Evolutionary conservation across 331 rosid species (phyloP).

Genomic region (Stylosanthes scabra): DNA sequence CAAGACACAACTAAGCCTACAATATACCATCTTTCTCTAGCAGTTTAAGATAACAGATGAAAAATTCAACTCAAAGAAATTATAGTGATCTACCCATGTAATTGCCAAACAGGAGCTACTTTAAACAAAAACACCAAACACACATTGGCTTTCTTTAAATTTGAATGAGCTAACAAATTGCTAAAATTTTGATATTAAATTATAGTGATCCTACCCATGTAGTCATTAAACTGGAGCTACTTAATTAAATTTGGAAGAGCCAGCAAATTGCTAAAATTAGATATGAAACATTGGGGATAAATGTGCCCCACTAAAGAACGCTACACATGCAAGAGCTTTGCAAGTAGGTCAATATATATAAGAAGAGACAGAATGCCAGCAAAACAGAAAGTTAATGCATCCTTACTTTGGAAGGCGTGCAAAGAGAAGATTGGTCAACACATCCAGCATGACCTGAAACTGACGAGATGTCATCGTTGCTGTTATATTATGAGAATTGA

Average conservation of each 20-base stretch:
- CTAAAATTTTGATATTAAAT: slow-evolving; percentile 7
- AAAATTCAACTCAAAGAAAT: slow-evolving; percentile 21
- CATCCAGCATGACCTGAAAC: slow-evolving; percentile 96
- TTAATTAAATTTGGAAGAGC: slow-evolving; percentile 11
- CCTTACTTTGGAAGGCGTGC: slow-evolving; percentile 94
- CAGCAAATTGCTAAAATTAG: slow-evolving; percentile 5
- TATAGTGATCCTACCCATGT: too few species aligned
- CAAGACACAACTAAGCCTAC: slow-evolving; percentile 21
- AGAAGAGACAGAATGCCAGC: slow-evolving; percentile 12
- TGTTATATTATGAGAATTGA: slow-evolving; percentile 84
- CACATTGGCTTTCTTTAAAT: neutral
- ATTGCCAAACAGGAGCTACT: slow-evolving; percentile 17
- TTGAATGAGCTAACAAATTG: slow-evolving; percentile 16
- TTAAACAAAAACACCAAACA: neutral
- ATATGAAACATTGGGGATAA: slow-evolving; percentile 26
- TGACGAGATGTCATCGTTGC: slow-evolving; percentile 99
- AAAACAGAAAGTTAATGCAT: slow-evolving; percentile 22
- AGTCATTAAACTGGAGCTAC: neutral
- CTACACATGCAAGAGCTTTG: slow-evolving; percentile 23
- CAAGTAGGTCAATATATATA: slow-evolving; percentile 22
- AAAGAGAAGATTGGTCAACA: slow-evolving; percentile 93
- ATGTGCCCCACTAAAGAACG: slow-evolving; percentile 17
- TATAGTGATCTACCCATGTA: slow-evolving; percentile 17
- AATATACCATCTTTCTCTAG: slow-evolving; percentile 25
- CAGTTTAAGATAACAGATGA: slow-evolving; percentile 12